Percentiles rank a stretch among this genome's conserved stretches.
Conservation (phyloP, 1,139 yeast species). For the Kluyveromyces marxianus region DNA sequence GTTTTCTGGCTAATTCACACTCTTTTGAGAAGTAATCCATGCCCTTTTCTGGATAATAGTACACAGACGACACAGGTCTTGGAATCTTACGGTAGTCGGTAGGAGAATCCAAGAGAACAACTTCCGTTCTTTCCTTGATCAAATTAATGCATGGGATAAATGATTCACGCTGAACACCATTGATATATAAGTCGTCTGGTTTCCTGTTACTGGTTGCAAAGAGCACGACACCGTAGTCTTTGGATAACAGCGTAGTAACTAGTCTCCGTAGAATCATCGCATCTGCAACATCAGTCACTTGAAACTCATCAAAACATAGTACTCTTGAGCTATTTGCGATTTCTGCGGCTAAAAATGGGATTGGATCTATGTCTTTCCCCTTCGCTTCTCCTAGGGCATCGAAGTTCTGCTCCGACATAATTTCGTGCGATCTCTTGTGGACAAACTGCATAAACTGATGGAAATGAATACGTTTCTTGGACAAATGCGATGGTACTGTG, state of each 20-base stretch:
- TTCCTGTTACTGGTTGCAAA: constrained; percentile 94
- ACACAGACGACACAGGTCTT: constrained; percentile 74
- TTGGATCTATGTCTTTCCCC: constrained; percentile 63
- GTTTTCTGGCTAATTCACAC: constrained; percentile 43
- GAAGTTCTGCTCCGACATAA: constrained; percentile 31
- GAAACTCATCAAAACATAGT: constrained; percentile 91
- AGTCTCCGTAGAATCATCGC: constrained; percentile 88
- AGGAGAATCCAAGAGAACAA: constrained; percentile 77
- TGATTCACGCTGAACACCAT: constrained; percentile 87
- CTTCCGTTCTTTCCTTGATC: constrained; percentile 65
- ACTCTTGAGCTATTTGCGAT: constrained; percentile 70
- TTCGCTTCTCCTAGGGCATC: constrained; percentile 33
- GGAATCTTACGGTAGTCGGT: constrained; percentile 90
- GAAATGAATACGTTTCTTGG: constrained; percentile 80
- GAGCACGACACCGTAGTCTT: constrained; percentile 72
- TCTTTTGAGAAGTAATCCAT: constrained; percentile 45
- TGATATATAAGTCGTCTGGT: constrained; percentile 85
- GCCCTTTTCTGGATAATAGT: constrained; percentile 66
- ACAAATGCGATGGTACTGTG: constrained; percentile 68
- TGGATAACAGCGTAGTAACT: constrained; percentile 51
- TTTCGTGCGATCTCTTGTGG: constrained; percentile 78
- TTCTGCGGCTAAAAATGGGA: constrained; percentile 78
- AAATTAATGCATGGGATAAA: constrained; percentile 87
- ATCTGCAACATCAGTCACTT: constrained; percentile 95
- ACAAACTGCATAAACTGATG: constrained; percentile 95